Conservation (phyloP, 2,329 filamentous ascomycete species). For the Hyphodiscus sp. region DNA sequence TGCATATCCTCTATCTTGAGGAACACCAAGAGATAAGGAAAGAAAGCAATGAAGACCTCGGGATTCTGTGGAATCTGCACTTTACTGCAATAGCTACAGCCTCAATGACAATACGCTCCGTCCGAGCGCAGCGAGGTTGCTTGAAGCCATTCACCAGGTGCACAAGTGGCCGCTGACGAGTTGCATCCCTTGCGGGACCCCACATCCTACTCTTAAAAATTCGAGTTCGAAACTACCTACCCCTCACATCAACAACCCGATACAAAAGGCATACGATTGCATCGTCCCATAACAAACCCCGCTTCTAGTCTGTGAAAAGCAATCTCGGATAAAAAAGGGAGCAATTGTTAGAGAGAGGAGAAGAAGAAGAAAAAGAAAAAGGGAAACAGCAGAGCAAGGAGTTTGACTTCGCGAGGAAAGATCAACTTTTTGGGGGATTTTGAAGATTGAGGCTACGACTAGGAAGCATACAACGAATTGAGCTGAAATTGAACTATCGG, state of each 20-base stretch:
- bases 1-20: no score
- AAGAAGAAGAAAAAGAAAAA: background rate
- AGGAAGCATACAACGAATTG: no score
- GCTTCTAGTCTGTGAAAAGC: no score
- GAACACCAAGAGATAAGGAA: no score
- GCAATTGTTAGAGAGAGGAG: background rate
- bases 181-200: background rate
- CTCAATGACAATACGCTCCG: background rate
- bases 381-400: background rate
- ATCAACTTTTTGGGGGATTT: conserved; percentile 21
- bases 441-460: conserved; percentile 11
- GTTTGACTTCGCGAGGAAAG: conserved; percentile 20
- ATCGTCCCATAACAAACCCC: no score
- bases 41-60: no score
- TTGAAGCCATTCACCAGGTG: background rate
- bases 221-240: no score
- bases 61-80: background rate
- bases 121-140: background rate
- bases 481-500: background rate
- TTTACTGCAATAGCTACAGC: background rate
- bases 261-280: no score
- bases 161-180: background rate
- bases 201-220: background rate
- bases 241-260: no score
- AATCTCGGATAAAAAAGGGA: background rate